Evolutionary conservation across 2,329 filamentous ascomycete genomes (phyloP), one percentile per base, ranked within the genome.

Genomic region (Diaporthe citriasiana): DNA sequence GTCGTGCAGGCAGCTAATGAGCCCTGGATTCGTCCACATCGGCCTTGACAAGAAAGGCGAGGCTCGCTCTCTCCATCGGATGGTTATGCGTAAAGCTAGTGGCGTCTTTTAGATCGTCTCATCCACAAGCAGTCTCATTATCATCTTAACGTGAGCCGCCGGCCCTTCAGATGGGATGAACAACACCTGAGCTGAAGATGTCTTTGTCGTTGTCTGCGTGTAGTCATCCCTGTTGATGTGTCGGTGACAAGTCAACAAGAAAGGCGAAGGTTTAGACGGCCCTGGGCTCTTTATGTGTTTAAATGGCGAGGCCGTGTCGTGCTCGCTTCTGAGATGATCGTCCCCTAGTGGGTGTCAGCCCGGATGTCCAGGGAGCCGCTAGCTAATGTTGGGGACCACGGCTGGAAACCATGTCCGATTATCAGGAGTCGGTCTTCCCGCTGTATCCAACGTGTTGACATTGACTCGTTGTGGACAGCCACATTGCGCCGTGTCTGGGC

Each of bases 101-200:
- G 59, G 27, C 25, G 12, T 7, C n/a, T 42, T 12, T 33, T 42
- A 47, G 59, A 3, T 65, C 63, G 15, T 66, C 45, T 22, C 30
- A 51, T 38, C 42, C 8, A 2, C 30, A 4, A 51, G 33, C 12
- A 51, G 9, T 22, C 45, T 22, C 15, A 19, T 38, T 8, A n/a
- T 51, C 45, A 33, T 51, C 45, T 38, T 45, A 66, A 66, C 30
- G n/a, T 51, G 63, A 66, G 63, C 63, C 45, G 45, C 30, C 22
- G 19, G 19, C 5, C 42, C 27, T 17, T 51, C 30, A 25, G 22
- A 4, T 35, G 27, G 30, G 45, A 50, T 38, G 63, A 38, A 51
- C 17, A 38, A 19, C 17, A 22, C 33, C 42, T 50, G 27, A 19
- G n/a, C 47, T 51, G 47, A 15, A 27, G 1, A 22, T 47, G 4